Percentiles rank a stretch among this genome's conserved stretches.
These are phyloP conservation scores for Eimeria acervulina DNA, from an alignment of 169 alveolate species.

Conservation along the genomic window DNA sequence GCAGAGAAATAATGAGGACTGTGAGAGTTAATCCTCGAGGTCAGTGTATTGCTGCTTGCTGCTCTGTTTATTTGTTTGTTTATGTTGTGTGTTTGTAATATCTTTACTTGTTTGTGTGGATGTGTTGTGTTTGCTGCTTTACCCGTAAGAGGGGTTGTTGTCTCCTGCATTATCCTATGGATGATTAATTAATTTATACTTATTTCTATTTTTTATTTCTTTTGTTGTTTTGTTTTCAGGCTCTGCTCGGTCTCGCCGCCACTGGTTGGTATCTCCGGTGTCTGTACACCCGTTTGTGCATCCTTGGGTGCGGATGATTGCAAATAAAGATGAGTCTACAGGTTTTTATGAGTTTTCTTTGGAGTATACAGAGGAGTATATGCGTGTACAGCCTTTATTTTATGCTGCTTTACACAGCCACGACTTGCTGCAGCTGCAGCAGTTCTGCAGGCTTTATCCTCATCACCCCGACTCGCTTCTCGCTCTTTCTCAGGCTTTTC, in stretches of 20 bases:
- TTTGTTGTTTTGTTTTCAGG: neutral
- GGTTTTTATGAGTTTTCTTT: conserved; percentile 18
- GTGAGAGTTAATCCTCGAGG: neutral
- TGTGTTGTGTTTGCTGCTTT: no score
- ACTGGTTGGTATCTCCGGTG: conserved; percentile 5
- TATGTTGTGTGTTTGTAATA: no score
- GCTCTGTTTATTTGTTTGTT: neutral
- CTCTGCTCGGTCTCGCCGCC: conserved; percentile 1
- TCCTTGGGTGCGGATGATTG: conserved; percentile 21
- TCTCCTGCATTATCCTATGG: no score
- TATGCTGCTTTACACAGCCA: neutral
- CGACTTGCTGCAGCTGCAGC: neutral
- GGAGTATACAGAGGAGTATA: conserved; percentile 52
- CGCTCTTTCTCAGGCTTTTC: conserved; percentile 6
- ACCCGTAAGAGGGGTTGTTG: no score
- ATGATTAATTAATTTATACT: no score
- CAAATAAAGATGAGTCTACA: neutral
- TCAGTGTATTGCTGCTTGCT: neutral
- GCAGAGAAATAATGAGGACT: conserved; percentile 5
- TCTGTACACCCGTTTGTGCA: neutral
- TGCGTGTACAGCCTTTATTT: conserved; percentile 7
- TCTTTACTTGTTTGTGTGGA: neutral
- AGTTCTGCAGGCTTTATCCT: conserved; percentile 27
- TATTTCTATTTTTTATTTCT: no score
- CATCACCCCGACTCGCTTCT: conserved; percentile 47